Evolutionary conservation across 2,329 filamentous ascomycete genomes (phyloP).

Genomic region (Aspergillus sclerotialis): DNA sequence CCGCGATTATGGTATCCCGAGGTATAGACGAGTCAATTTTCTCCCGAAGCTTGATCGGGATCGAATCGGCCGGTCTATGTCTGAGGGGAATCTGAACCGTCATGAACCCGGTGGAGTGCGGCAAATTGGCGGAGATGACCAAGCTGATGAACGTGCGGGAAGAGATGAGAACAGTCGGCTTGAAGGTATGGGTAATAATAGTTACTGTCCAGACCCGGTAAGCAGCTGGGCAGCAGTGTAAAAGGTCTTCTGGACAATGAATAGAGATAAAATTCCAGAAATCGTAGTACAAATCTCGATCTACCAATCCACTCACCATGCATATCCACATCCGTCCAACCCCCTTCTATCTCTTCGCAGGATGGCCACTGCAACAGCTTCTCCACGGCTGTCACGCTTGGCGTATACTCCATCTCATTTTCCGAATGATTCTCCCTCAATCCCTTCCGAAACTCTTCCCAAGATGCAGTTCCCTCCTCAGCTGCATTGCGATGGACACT

Average conservation of each 20-base stretch:
- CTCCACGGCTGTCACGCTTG: constrained; percentile 25
- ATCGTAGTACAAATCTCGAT: too few relatives aligned
- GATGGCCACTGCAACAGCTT: constrained; percentile 22
- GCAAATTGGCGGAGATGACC: constrained; percentile 21
- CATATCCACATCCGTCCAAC: constrained; percentile 19
- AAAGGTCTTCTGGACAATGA: too few relatives aligned
- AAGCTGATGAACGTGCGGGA: constrained; percentile 28
- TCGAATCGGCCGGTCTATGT: constrained; percentile 5
- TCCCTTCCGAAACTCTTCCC: constrained; percentile 31
- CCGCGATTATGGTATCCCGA: constrained; percentile 21
- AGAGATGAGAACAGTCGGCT: constrained; percentile 22
- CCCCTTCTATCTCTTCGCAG: constrained; percentile 8
- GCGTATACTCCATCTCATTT: constrained; percentile 37
- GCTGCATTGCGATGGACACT: constrained; percentile 27
- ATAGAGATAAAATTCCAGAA: too few relatives aligned
- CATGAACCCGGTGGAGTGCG: constrained; percentile 16
- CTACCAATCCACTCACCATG: too few relatives aligned
- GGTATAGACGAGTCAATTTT: constrained; percentile 17
- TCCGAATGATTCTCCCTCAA: constrained; percentile 31
- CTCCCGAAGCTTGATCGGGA: constrained; percentile 12
- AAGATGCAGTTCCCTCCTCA: constrained; percentile 27
- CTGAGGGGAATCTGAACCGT: constrained; percentile 27
- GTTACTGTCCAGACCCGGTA: constrained; percentile 17
- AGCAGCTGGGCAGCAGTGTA: not conserved
- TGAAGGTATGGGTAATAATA: constrained; percentile 30